A percentile compares a stretch with the other conserved stretches of the same genome.
These are phyloP conservation scores for Candida anutae DNA, from an alignment of 1,139 yeast species.

Conservation along the genomic window DNA sequence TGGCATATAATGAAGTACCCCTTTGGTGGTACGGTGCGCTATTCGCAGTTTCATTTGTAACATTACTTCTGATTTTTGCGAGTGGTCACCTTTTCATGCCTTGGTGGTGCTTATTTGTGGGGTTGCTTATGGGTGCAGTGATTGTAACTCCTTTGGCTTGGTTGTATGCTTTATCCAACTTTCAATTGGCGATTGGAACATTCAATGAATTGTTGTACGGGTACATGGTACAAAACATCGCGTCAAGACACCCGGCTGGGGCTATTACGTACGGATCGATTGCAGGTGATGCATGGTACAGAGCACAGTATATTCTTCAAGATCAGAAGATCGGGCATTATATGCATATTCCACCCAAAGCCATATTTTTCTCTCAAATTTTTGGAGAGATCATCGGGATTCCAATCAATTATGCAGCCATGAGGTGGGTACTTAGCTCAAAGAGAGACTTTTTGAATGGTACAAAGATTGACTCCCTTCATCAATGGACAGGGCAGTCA, in stretches of 20 bases:
- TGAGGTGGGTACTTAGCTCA: constrained; percentile 36
- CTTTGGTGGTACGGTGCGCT: constrained; percentile 30
- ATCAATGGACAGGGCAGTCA: constrained; percentile 47
- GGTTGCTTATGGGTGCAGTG: constrained; percentile 32
- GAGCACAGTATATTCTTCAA: constrained; percentile 43
- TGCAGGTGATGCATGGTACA: constrained; percentile 48
- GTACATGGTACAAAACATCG: constrained; percentile 27
- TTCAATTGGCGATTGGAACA: constrained; percentile 45
- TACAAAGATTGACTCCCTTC: constrained; percentile 30
- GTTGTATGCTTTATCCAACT: constrained; percentile 44
- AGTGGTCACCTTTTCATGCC: constrained; percentile 40
- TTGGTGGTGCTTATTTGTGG: constrained; percentile 42
- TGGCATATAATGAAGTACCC: constrained; percentile 34
- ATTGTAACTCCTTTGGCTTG: constrained; percentile 44
- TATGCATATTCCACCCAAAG: constrained; percentile 39
- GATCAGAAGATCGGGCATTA: constrained; percentile 43
- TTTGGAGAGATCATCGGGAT: constrained; percentile 45
- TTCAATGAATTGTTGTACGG: constrained; percentile 45
- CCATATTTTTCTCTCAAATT: constrained; percentile 40
- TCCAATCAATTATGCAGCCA: constrained; percentile 40
- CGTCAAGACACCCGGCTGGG: constrained; percentile 35
- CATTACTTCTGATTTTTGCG: constrained; percentile 24
- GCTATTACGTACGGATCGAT: constrained; percentile 43
- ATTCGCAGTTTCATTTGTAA: constrained; percentile 25
- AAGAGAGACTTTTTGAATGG: constrained; percentile 34